These are phyloP conservation scores for Hypoxylon sp. DNA, from an alignment of 2,329 filamentous ascomycete species.

Conservation along the genomic window DNA sequence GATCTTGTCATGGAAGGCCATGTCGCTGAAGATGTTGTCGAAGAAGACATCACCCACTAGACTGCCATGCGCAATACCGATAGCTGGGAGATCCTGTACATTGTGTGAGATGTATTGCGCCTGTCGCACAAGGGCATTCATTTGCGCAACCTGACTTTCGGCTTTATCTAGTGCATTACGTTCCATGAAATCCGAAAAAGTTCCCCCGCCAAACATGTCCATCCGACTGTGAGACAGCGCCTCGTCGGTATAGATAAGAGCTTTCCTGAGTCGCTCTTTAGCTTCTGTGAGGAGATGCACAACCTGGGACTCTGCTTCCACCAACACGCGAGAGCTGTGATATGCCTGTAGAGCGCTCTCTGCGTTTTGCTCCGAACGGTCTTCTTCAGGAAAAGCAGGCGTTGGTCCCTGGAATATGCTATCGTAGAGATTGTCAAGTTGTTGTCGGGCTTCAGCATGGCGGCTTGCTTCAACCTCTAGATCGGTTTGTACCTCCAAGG, in stretches of 20 bases:
- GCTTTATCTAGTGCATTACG: constrained; percentile 65
- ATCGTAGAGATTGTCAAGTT: constrained; percentile 68
- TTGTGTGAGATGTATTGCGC: constrained; percentile 59
- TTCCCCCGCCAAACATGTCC: constrained; percentile 67
- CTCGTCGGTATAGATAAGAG: constrained; percentile 58
- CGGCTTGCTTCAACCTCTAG: constrained; percentile 57
- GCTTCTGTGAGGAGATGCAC: constrained; percentile 59
- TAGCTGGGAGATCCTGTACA: constrained; percentile 57
- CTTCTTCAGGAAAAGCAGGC: constrained; percentile 68
- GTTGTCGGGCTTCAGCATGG: constrained; percentile 59
- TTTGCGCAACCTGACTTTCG: constrained; percentile 60
- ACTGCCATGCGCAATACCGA: constrained; percentile 62
- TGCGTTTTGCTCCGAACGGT: constrained; percentile 60
- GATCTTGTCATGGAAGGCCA: constrained; percentile 67
- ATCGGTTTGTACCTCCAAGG: constrained; percentile 54
- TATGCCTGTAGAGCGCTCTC: constrained; percentile 56
- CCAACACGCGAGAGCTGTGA: constrained; percentile 55
- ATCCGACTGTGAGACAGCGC: constrained; percentile 59
- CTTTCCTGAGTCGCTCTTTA: constrained; percentile 54
- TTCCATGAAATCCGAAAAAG: constrained; percentile 67
- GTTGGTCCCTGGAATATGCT: constrained; percentile 68
- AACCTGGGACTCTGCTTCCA: constrained; percentile 61
- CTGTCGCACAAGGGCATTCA: constrained; percentile 58
- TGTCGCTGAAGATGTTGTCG: constrained; percentile 68
- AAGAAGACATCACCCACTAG: constrained; percentile 68